A percentile compares a stretch with the other conserved stretches of the same genome.
Evolutionary conservation across 805 yeast species (phyloP).

Genomic region (Torulaspora maleeae): DNA sequence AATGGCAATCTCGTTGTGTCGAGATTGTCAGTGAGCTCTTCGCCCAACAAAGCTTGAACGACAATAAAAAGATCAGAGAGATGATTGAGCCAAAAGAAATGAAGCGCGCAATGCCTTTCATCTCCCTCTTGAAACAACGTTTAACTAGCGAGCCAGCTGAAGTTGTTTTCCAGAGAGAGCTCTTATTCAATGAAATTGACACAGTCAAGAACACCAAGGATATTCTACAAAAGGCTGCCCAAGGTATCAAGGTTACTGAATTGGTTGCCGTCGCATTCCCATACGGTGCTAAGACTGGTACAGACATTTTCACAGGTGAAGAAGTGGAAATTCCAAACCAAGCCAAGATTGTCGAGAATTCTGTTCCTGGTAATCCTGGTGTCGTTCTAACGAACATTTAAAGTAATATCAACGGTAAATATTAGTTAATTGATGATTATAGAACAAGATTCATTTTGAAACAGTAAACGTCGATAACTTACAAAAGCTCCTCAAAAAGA

Average conservation of each 20-base stretch:
- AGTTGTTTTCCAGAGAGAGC: conserved; percentile 83
- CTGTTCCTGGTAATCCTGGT: conserved; percentile 94
- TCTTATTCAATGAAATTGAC: conserved; percentile 73
- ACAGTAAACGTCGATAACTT: not conserved
- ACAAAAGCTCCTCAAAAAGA: not conserved
- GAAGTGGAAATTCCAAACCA: conserved; percentile 56
- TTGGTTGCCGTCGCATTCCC: conserved; percentile 59
- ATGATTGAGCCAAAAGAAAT: conserved; percentile 74
- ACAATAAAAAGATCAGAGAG: conserved; percentile 58
- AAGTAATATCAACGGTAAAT: conserved; percentile 1
- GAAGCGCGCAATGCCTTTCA: conserved; percentile 98
- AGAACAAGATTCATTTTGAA: not conserved
- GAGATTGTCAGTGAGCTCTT: conserved; percentile 75
- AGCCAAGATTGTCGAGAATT: conserved; percentile 69
- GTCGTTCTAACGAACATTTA: conserved; percentile 64
- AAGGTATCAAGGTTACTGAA: conserved; percentile 50
- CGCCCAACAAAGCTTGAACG: conserved; percentile 57
- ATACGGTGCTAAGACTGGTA: conserved; percentile 60
- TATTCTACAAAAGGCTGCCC: conserved; percentile 60
- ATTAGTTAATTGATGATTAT: conserved; percentile 2
- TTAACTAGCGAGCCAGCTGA: conserved; percentile 62
- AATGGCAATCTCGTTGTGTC: conserved; percentile 81
- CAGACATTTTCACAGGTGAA: conserved; percentile 62
- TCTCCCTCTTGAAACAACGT: conserved; percentile 78
- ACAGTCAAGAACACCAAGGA: conserved; percentile 53